Evolutionary conservation across 495 filamentous ascomycete genomes (phyloP).

Genomic region (Physcia stellaris): DNA sequence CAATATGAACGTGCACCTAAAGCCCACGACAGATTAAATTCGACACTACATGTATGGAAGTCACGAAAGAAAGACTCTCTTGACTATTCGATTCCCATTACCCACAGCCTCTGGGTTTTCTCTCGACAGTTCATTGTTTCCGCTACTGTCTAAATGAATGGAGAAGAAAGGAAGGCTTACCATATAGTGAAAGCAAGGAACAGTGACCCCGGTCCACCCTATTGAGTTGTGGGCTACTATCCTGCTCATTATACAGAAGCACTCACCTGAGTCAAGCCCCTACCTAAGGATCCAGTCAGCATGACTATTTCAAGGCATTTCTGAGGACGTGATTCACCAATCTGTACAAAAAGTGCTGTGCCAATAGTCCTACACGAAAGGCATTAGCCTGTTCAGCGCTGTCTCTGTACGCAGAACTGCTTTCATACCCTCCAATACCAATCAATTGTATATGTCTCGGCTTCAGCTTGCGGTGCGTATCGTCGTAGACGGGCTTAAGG

Average conservation of each 20-base stretch:
- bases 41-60: slow-evolving; percentile 1
- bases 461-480: slow-evolving; percentile 44
- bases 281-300: neutral
- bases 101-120: neutral
- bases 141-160: neutral
- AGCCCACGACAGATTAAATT: slow-evolving; percentile 1
- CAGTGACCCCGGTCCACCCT: slow-evolving; percentile 62
- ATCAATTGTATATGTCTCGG: slow-evolving; percentile 61
- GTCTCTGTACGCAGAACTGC: too few species aligned
- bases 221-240: slow-evolving; percentile 33
- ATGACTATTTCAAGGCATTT: neutral
- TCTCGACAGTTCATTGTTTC: neutral
- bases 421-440: slow-evolving; percentile 46
- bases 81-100: neutral
- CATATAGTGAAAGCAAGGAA: slow-evolving; percentile 67
- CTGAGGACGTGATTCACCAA: slow-evolving; percentile 28
- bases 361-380: slow-evolving; percentile 40
- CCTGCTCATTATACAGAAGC: neutral
- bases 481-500: slow-evolving; percentile 20
- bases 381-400: too few species aligned
- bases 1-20: slow-evolving; percentile 54
- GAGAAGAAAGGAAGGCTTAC: slow-evolving; percentile 23
- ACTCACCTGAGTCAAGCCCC: neutral
- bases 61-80: neutral
- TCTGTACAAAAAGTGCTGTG: slow-evolving; percentile 68